Evolutionary conservation across 2,329 filamentous ascomycete species (phyloP).

Genomic region (Nannizzia gypsea): DNA sequence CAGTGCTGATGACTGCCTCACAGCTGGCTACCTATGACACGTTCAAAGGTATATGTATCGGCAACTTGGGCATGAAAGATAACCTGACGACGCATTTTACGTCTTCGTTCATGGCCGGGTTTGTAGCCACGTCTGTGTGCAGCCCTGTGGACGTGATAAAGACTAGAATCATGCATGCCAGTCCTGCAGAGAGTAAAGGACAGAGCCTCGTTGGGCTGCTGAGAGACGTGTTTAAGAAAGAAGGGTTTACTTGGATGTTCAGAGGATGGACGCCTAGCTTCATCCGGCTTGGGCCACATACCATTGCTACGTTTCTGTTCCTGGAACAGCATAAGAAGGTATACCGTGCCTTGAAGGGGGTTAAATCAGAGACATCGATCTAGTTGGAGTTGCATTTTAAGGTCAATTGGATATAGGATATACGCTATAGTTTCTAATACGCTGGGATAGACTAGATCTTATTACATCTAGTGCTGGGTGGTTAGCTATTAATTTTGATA

Average conservation of each 20-base stretch:
- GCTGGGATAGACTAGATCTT: background rate
- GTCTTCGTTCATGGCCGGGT: constrained; percentile 50
- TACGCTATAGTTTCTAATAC: background rate
- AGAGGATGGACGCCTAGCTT: constrained; percentile 58
- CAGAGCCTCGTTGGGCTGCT: constrained; percentile 39
- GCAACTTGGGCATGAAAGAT: constrained; percentile 42
- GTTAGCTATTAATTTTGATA: background rate
- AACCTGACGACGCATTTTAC: constrained; percentile 51
- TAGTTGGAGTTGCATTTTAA: background rate
- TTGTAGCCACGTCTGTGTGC: constrained; percentile 56
- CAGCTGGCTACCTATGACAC: constrained; percentile 53
- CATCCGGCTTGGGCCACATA: constrained; percentile 53
- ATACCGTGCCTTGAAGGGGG: constrained; percentile 38
- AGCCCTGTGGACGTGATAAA: constrained; percentile 57
- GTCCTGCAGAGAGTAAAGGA: constrained; percentile 29
- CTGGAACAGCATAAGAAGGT: constrained; percentile 57
- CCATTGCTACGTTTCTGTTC: constrained; percentile 54
- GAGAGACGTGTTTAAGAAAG: constrained; percentile 42
- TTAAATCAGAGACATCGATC: background rate
- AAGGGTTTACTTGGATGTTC: constrained; percentile 54
- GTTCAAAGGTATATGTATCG: constrained; percentile 48
- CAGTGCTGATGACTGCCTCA: constrained; percentile 54
- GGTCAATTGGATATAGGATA: background rate
- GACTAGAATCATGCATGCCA: constrained; percentile 52
- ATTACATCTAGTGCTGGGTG: background rate